These are phyloP conservation scores for Yamadazyma pseudoaaseri DNA, from an alignment of 1,139 yeast species.

Conservation along the genomic window DNA sequence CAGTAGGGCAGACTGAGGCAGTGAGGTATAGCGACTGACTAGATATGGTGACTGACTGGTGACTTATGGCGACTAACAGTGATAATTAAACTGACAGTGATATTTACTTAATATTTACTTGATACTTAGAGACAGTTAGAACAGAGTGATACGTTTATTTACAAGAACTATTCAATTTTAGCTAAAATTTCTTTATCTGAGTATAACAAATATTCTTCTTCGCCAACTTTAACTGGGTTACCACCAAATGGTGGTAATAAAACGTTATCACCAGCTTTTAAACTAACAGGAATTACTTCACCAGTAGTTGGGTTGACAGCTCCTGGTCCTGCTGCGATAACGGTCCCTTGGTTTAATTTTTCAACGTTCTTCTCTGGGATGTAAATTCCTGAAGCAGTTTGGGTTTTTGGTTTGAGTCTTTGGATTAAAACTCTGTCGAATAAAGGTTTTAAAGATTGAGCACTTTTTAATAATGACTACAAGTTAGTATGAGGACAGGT, in stretches of 20 bases:
- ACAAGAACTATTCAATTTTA: constrained; percentile 53
- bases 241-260: constrained; percentile 92
- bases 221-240: constrained; percentile 82
- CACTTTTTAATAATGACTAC: constrained; percentile 71
- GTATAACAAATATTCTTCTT: constrained; percentile 71
- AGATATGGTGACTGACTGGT: no score
- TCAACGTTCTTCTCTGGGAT: constrained; percentile 97
- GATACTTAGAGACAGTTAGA: no score
- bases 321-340: constrained; percentile 85
- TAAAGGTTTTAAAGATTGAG: constrained; percentile 85
- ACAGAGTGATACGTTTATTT: no score
- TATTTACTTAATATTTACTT: no score
- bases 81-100: no score
- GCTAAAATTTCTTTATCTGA: constrained; percentile 95
- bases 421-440: constrained; percentile 95
- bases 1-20: no score
- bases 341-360: constrained; percentile 82
- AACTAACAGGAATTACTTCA: constrained; percentile 66
- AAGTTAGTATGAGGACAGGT: constrained; percentile 19
- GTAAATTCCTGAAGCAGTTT: constrained; percentile 93
- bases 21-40: no score
- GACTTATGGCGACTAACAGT: no score
- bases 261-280: constrained; percentile 87
- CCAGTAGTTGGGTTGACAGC: constrained; percentile 63
- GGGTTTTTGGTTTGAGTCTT: constrained; percentile 86